A percentile compares a stretch with the other conserved stretches of the same genome.
Evolutionary conservation across 805 yeast genomes (phyloP).

Genomic region (Cyberlindnera petersonii): DNA sequence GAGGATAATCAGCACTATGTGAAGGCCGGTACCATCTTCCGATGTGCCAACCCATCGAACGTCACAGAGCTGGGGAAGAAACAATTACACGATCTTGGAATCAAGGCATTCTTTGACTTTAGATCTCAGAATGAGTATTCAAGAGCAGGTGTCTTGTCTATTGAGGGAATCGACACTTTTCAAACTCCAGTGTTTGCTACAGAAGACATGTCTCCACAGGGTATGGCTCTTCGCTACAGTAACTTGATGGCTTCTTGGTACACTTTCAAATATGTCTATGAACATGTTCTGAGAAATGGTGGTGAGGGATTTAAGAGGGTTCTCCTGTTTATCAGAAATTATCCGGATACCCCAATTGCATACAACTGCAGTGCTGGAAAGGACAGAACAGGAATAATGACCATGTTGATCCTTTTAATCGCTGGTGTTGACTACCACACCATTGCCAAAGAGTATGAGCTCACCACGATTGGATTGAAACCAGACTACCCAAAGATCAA

Average conservation of each 20-base stretch:
- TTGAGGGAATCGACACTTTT: conserved; percentile 42
- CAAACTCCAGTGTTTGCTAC: conserved; percentile 57
- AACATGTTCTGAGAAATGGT: conserved; percentile 53
- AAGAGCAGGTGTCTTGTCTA: conserved; percentile 40
- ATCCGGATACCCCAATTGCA: conserved; percentile 47
- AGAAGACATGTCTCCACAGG: conserved; percentile 60
- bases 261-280: conserved; percentile 62
- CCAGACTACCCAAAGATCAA: conserved; percentile 37
- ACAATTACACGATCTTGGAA: conserved; percentile 33
- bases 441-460: conserved; percentile 71
- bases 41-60: conserved; percentile 58
- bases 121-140: conserved; percentile 57
- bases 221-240: conserved; percentile 51
- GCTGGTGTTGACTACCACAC: conserved; percentile 63
- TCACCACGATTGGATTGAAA: conserved; percentile 60
- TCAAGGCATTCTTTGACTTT: conserved; percentile 61
- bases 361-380: conserved; percentile 86
- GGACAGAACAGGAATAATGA: conserved; percentile 76
- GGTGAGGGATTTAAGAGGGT: conserved; percentile 43
- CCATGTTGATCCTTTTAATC: conserved; percentile 60
- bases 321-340: conserved; percentile 52
- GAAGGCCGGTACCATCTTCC: conserved; percentile 49
- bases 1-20: conserved; percentile 38
- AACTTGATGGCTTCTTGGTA: conserved; percentile 54
- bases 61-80: conserved; percentile 52